Evolutionary conservation across 75 land plant genomes (phyloP).

Genomic region (Cupressus sempervirens): DNA sequence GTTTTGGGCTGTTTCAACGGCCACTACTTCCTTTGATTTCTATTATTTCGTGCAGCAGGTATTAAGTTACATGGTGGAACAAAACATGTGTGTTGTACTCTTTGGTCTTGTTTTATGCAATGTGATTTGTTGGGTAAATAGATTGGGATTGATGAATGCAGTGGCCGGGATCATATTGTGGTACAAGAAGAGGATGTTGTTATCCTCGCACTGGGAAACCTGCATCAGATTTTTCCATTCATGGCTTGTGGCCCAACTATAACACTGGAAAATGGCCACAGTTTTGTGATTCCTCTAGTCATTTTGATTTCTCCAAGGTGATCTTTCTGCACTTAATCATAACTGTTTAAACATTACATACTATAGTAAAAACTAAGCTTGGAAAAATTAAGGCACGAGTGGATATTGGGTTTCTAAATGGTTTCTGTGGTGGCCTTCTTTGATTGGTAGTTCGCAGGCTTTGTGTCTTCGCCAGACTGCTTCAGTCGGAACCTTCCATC

Average conservation of each 20-base stretch:
- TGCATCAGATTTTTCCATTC: constrained; percentile 46
- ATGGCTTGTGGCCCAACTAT: constrained; percentile 51
- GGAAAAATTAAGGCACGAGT: too few species aligned
- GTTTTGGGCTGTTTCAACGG: neutral
- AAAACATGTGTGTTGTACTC: neutral
- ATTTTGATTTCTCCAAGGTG: constrained; percentile 34
- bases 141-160: constrained; percentile 14
- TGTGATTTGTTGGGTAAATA: neutral
- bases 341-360: too few species aligned
- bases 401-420: too few species aligned
- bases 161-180: constrained; percentile 94
- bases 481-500: too few species aligned
- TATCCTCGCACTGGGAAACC: constrained; percentile 53
- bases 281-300: constrained; percentile 13
- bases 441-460: too few species aligned
- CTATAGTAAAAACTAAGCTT: too few species aligned
- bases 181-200: constrained; percentile 38
- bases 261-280: constrained; percentile 33
- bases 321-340: too few species aligned
- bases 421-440: too few species aligned
- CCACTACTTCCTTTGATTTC: constrained; percentile 51
- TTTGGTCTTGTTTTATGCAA: neutral
- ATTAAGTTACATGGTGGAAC: neutral
- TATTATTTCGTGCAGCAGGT: constrained; percentile 78
- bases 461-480: too few species aligned